Evolutionary conservation across 108 stramenopile species (phyloP), one percentile per base, ranked within the genome.

Genomic region (Fragilaria crotonensis): DNA sequence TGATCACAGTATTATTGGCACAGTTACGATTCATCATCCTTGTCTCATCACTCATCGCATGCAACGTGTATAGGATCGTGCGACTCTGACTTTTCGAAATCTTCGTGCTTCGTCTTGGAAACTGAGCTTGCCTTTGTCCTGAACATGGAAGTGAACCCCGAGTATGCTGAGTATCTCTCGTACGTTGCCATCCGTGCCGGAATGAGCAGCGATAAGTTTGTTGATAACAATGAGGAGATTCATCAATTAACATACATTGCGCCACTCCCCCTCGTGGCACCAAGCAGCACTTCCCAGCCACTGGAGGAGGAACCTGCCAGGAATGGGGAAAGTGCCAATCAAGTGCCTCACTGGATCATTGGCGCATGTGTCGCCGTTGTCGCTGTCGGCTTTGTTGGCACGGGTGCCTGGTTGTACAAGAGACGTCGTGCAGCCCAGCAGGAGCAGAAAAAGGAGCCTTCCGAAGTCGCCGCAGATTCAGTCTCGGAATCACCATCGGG

Each of bases 281-380:
- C 36, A 20, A 36, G 30, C 7, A 33, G 41, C 4, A 26, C 33
- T 19, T 29, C 25, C 7, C 18, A 14, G 57, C 22, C 47, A 5
- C 31, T n/a, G 50, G 26, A 14, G 49, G 25, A 9, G 26, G 23
- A 31, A 36, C 5, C 45, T 18, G 48, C 67, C 4, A 7, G 46
- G 18, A 49, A 19, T 22, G 57, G 7, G 36, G 36, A 11, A 41
- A 41, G 23, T 11, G 22, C 45, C 18, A 36, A 64, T 41, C 52
- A 33, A 32, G 30, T 59, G 23, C 52, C 62, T 17, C 64, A 57
- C 5, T 78, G 68, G 72, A 78, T 72, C 22, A 66, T 78, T 65
- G 77, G 77, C 3, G 67, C 72, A 22, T 66, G 59, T 28, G 62
- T 73, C 7, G 72, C 68, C 0, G 69, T 66, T 28, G 32, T 60